These are phyloP conservation scores for Periglandula ipomoeae DNA, from an alignment of 2,329 filamentous ascomycete genomes.

Conservation along the genomic window DNA sequence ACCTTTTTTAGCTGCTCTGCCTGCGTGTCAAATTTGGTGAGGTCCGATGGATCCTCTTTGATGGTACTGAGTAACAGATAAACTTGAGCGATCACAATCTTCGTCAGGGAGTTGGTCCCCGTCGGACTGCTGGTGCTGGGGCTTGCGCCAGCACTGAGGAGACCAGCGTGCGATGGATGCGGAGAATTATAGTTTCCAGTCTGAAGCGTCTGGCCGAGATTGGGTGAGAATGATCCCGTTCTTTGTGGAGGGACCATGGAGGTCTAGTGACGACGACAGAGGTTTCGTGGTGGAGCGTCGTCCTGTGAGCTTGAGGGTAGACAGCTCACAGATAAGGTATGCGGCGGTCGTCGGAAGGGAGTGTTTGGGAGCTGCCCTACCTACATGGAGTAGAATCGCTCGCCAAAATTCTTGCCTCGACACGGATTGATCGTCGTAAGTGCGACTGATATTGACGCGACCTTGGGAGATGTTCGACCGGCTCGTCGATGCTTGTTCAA, in stretches of 20 bases:
- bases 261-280: conserved; percentile 27
- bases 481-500: not conserved
- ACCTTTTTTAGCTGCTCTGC: conserved; percentile 89
- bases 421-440: not conserved
- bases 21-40: conserved; percentile 86
- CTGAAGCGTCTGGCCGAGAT: conserved; percentile 48
- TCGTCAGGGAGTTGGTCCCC: conserved; percentile 62
- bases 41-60: conserved; percentile 77
- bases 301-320: conserved; percentile 26
- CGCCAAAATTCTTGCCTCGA: conserved; percentile 7
- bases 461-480: not conserved
- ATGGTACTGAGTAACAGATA: conserved; percentile 90
- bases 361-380: conserved; percentile 21
- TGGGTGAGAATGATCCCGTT: conserved; percentile 57
- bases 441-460: not conserved
- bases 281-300: conserved; percentile 24
- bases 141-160: conserved; percentile 51
- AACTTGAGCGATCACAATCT: conserved; percentile 91
- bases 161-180: conserved; percentile 46
- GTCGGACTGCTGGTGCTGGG: conserved; percentile 54
- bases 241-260: conserved; percentile 51
- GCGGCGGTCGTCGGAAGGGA: conserved; percentile 18
- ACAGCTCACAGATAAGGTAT: conserved; percentile 21
- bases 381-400: conserved; percentile 24
- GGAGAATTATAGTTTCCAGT: conserved; percentile 47